A percentile compares a stretch with the other conserved stretches of the same genome.
These are phyloP conservation scores for Arabidopsis arenosa DNA, from an alignment of 345 rosid species.

Conservation along the genomic window DNA sequence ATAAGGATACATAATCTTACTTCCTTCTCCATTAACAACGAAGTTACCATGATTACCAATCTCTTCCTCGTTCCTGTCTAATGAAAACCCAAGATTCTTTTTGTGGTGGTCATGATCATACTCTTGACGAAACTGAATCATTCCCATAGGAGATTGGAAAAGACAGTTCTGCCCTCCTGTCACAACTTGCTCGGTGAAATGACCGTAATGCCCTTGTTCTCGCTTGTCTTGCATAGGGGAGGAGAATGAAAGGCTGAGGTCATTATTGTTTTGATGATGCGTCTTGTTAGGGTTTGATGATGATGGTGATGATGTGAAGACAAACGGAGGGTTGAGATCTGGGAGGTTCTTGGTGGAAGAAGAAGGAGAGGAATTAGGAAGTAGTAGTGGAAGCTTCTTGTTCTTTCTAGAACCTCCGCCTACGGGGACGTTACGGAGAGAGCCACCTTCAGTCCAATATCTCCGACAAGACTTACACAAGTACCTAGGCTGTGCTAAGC, in stretches of 20 bases:
- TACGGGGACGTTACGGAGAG: constrained; percentile 48
- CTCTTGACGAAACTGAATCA: constrained; percentile 46
- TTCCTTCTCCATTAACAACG: constrained; percentile 37
- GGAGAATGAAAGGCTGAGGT: constrained; percentile 42
- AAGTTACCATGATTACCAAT: constrained; percentile 11
- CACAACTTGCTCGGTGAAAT: constrained; percentile 11
- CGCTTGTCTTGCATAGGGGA: constrained; percentile 26
- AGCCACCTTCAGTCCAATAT: constrained; percentile 49
- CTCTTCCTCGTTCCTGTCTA: constrained; percentile 31
- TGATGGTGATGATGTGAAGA: constrained; percentile 42
- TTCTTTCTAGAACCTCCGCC: constrained; percentile 48
- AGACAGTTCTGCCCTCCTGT: constrained; percentile 37
- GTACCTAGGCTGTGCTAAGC: constrained; percentile 47
- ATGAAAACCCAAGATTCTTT: constrained; percentile 32
- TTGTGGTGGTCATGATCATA: constrained; percentile 34
- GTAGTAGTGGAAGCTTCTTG: constrained; percentile 41
- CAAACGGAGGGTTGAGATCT: constrained; percentile 45
- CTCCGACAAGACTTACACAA: constrained; percentile 47
- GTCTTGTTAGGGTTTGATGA: constrained; percentile 43
- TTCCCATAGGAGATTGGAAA: constrained; percentile 40
- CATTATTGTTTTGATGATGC: constrained; percentile 21
- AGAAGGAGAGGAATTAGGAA: constrained; percentile 35
- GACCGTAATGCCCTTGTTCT: constrained; percentile 31
- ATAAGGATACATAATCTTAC: constrained; percentile 37
- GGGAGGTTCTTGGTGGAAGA: constrained; percentile 38